Evolutionary conservation across 2,329 filamentous ascomycete species (phyloP).

Genomic region (Colletotrichum salicis): DNA sequence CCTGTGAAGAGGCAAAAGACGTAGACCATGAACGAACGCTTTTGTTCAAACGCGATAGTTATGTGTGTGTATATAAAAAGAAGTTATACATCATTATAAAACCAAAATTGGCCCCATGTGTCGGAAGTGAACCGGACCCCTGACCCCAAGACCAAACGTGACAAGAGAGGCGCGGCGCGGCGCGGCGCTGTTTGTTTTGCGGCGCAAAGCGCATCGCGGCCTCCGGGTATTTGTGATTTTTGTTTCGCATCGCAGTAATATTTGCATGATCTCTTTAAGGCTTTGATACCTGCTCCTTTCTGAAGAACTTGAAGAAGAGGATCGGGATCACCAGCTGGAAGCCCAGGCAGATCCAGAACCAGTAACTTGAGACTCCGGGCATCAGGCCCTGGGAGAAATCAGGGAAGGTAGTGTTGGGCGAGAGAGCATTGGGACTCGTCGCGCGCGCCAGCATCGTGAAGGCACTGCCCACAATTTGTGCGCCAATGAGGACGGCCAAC

Average conservation of each 20-base stretch:
- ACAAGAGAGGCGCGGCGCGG: conserved; percentile 22
- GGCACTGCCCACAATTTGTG: conserved; percentile 70
- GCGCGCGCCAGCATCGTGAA: conserved; percentile 71
- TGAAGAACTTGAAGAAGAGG: conserved; percentile 66
- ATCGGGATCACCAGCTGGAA: conserved; percentile 69
- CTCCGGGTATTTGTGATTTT: conserved; percentile 29
- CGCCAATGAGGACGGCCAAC: conserved; percentile 67
- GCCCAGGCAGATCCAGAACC: conserved; percentile 70
- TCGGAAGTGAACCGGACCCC: conserved; percentile 28
- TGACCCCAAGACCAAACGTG: conserved; percentile 26
- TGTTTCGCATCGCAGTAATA: conserved; percentile 26
- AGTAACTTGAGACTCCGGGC: conserved; percentile 58
- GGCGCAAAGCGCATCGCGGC: background rate
- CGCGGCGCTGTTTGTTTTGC: background rate
- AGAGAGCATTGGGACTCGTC: conserved; percentile 68
- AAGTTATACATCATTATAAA: conserved; percentile 35
- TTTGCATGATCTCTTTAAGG: conserved; percentile 46
- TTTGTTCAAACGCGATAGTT: conserved; percentile 36
- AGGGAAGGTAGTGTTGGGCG: conserved; percentile 71
- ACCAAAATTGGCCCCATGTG: conserved; percentile 30
- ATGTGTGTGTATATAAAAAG: conserved; percentile 24
- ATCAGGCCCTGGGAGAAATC: conserved; percentile 63
- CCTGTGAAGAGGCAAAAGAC: background rate
- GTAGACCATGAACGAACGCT: background rate
- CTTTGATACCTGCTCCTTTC: conserved; percentile 68